These are phyloP conservation scores for Brassica carinata DNA, from an alignment of 345 rosid genomes.

Conservation along the genomic window DNA sequence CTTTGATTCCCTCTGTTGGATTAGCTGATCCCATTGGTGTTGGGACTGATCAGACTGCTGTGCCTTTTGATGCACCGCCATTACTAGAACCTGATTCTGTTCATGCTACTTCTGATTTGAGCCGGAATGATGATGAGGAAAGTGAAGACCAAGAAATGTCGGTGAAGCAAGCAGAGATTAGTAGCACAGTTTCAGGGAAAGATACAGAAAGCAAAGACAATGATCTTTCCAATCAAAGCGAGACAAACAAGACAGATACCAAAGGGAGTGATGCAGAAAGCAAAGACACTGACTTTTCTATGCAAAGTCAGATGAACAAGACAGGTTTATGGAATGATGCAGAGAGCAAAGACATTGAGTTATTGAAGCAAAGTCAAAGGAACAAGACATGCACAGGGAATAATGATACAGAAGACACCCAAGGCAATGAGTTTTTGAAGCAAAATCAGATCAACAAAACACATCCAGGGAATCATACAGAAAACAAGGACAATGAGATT, in stretches of 20 bases:
- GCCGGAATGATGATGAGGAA: constrained; percentile 14
- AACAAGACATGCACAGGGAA: constrained; percentile 7
- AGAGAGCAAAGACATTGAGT: background rate
- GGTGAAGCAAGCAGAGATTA: constrained; percentile 14
- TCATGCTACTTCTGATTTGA: constrained; percentile 21
- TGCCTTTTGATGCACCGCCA: constrained; percentile 36
- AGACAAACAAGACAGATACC: constrained; percentile 14
- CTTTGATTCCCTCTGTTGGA: constrained; percentile 41
- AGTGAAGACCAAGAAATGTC: background rate
- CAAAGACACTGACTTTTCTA: constrained; percentile 14
- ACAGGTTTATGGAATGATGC: constrained; percentile 27
- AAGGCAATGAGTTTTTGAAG: background rate
- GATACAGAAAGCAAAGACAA: constrained; percentile 35
- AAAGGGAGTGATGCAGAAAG: constrained; percentile 33
- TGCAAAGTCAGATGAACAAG: constrained; percentile 10
- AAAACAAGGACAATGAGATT: background rate
- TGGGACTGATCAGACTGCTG: constrained; percentile 18
- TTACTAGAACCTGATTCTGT: constrained; percentile 32
- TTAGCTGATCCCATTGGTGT: constrained; percentile 8
- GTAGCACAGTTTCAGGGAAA: constrained; percentile 11
- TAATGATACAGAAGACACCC: constrained; percentile 20
- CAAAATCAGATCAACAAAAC: too few relatives aligned
- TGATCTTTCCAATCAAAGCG: background rate
- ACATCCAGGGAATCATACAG: constrained; percentile 1
- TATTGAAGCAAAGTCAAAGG: constrained; percentile 2